A percentile compares a stretch with the other conserved stretches of the same genome.
Evolutionary conservation across 352 stramenopile genomes (phyloP).

Genomic region (Globisporangium camurandrum): DNA sequence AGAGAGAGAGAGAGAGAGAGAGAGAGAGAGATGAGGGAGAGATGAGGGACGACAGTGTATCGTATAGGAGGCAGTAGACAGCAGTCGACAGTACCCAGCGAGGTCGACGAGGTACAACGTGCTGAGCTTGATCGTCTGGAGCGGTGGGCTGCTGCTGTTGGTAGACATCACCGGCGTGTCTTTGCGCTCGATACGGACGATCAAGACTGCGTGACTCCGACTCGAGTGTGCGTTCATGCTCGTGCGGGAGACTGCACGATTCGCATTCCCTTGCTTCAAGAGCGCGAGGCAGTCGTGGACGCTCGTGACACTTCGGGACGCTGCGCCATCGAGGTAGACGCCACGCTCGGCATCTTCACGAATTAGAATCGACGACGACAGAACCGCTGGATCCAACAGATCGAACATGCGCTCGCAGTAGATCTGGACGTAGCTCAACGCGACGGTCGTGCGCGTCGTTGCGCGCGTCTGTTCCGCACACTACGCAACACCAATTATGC

Average conservation of each 20-base stretch:
- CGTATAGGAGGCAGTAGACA: background rate
- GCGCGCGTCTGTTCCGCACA: slow-evolving; percentile 21
- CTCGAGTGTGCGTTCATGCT: slow-evolving; percentile 84
- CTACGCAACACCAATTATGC: background rate
- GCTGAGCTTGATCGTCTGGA: slow-evolving; percentile 45
- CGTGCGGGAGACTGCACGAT: slow-evolving; percentile 75
- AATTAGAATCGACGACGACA: slow-evolving; percentile 39
- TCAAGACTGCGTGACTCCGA: slow-evolving; percentile 83
- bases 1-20: background rate
- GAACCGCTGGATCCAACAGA: slow-evolving; percentile 37
- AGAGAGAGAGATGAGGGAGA: background rate
- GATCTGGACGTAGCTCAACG: slow-evolving; percentile 71
- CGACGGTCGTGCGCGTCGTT: slow-evolving; percentile 33
- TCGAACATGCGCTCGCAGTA: slow-evolving; percentile 80
- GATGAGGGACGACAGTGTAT: background rate
- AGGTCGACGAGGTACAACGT: slow-evolving; percentile 64
- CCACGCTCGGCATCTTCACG: slow-evolving; percentile 53
- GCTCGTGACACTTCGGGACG: slow-evolving; percentile 27
- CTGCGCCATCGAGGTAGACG: slow-evolving; percentile 60
- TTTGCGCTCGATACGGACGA: slow-evolving; percentile 73
- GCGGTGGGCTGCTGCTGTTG: background rate
- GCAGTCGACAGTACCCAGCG: slow-evolving; percentile 16
- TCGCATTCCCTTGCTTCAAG: slow-evolving; percentile 40
- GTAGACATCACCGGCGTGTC: slow-evolving; percentile 14
- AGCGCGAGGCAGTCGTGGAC: slow-evolving; percentile 40